phyloP scores from a whole-genome alignment of 306 rosid genomes.

The Luffa acutangula region DNA sequence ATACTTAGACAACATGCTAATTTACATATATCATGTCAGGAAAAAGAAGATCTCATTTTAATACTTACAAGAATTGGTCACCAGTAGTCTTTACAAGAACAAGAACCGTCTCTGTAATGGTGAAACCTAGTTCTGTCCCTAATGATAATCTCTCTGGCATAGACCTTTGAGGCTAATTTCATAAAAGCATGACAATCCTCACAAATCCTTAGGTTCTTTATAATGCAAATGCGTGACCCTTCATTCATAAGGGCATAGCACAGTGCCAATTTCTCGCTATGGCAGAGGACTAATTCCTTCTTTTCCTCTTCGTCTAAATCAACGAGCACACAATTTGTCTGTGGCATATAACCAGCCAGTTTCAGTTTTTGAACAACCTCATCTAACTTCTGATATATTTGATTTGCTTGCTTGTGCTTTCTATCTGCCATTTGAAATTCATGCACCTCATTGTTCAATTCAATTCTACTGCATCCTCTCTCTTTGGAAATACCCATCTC shows the following conservation, averaged over 20 bases:
- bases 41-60: background rate
- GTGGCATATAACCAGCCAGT: conserved; percentile 54
- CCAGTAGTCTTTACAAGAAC: conserved; percentile 82
- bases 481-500: conserved; percentile 53
- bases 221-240: conserved; percentile 40
- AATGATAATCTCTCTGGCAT: conserved; percentile 42
- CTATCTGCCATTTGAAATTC: conserved; percentile 71
- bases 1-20: background rate
- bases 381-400: conserved; percentile 58
- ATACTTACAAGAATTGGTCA: conserved; percentile 17
- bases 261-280: conserved; percentile 83
- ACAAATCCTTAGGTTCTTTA: conserved; percentile 74
- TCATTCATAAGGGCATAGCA: conserved; percentile 51
- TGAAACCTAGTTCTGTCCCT: conserved; percentile 85
- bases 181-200: conserved; percentile 77
- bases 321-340: conserved; percentile 32
- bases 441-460: conserved; percentile 51
- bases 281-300: conserved; percentile 57
- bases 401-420: conserved; percentile 48
- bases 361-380: conserved; percentile 54
- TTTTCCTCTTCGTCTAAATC: conserved; percentile 75
- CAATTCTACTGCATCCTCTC: conserved; percentile 64
- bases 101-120: conserved; percentile 52
- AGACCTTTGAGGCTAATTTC: conserved; percentile 69
- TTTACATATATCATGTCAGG: background rate